A percentile compares a stretch with the other conserved stretches of the same genome.
These are phyloP conservation scores for Chytriomyces sp. DNA, from an alignment of 192 early-diverging fungal species.

Conservation along the genomic window DNA sequence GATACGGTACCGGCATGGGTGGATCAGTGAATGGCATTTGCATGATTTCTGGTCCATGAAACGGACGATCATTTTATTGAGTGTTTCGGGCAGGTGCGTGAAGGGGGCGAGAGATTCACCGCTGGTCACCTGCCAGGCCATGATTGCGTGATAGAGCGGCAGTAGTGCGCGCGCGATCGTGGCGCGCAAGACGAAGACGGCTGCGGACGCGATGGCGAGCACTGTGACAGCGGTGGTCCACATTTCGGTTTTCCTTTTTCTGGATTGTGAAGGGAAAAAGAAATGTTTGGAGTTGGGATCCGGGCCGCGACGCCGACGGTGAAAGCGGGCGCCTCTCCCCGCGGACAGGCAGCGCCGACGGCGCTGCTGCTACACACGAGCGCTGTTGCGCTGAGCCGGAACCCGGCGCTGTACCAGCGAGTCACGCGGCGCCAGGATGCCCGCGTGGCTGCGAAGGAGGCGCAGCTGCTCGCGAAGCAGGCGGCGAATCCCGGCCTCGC, in stretches of 20 bases:
- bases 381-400: background rate
- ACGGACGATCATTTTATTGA: too few relatives aligned
- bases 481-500: background rate
- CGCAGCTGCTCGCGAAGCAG: background rate
- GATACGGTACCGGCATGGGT: background rate
- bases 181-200: too few relatives aligned
- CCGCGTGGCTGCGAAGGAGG: background rate
- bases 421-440: constrained; percentile 6
- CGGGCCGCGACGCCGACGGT: background rate
- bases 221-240: background rate
- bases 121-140: background rate
- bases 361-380: background rate
- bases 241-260: background rate
- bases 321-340: background rate
- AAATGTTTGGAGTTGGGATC: background rate
- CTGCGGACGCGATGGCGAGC: background rate
- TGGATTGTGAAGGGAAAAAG: background rate
- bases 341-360: background rate
- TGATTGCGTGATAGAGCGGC: background rate
- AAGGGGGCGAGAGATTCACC: background rate
- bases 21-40: background rate
- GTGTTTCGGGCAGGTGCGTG: background rate
- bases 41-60: background rate
- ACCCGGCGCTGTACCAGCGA: constrained; percentile 6
- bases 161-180: background rate